A percentile compares a stretch with the other conserved stretches of the same genome.
These are phyloP conservation scores for Calocybe cyanea DNA, from an alignment of 768 basidiomycete genomes.

Conservation along the genomic window DNA sequence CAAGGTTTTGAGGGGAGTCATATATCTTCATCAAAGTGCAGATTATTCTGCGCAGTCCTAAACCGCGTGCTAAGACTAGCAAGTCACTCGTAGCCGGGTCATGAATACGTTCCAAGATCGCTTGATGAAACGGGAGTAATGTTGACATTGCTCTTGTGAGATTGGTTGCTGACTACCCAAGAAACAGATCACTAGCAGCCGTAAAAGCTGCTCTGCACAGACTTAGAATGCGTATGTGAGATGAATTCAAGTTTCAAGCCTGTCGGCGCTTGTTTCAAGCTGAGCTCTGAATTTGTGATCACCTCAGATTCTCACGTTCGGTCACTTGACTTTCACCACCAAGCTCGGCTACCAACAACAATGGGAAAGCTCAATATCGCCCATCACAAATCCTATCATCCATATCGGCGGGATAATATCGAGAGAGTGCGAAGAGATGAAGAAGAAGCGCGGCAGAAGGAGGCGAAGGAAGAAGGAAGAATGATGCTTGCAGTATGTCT, in stretches of 20 bases:
- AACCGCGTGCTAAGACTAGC: slow-evolving; percentile 80
- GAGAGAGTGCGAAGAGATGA: slow-evolving; percentile 79
- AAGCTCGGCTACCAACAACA: slow-evolving; percentile 7
- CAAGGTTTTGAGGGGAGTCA: slow-evolving; percentile 77
- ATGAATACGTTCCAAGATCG: slow-evolving; percentile 64
- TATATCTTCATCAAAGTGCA: slow-evolving; percentile 92
- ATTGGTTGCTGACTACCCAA: background rate
- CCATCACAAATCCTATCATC: slow-evolving; percentile 89
- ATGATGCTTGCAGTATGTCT: slow-evolving; percentile 65
- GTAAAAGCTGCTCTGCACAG: background rate
- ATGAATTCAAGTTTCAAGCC: background rate
- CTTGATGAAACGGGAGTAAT: slow-evolving; percentile 63
- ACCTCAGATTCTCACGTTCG: too few species aligned
- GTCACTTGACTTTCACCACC: slow-evolving; percentile 1
- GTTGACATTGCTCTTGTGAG: slow-evolving; percentile 35
- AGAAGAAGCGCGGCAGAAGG: slow-evolving; percentile 66
- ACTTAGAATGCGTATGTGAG: background rate
- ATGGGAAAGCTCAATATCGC: slow-evolving; percentile 90
- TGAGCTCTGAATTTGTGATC: too few species aligned
- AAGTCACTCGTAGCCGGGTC: slow-evolving; percentile 74
- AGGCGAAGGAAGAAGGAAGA: slow-evolving; percentile 66
- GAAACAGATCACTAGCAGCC: background rate
- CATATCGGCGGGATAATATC: slow-evolving; percentile 81
- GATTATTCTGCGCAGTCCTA: slow-evolving; percentile 80
- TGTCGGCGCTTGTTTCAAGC: background rate